Conservation (phyloP, 2,329 filamentous ascomycete genomes). For the Keithomyces neogunnii region DNA sequence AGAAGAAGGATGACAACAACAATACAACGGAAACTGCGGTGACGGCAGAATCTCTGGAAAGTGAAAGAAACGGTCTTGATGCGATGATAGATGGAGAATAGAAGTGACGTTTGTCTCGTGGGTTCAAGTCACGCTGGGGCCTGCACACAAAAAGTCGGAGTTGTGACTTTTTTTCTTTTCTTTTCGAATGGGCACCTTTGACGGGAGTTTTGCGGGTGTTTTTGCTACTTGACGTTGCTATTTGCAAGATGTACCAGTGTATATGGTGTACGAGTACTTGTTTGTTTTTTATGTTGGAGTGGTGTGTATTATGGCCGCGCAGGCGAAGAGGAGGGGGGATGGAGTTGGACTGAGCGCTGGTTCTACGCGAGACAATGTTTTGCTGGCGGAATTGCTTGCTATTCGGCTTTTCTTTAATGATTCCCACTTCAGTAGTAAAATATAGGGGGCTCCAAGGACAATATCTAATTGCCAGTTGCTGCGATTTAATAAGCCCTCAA, state of each 20-base stretch:
- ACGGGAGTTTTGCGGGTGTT: background rate
- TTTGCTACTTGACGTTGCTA: background rate
- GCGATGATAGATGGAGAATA: conserved; percentile 36
- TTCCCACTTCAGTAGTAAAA: background rate
- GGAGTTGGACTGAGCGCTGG: background rate
- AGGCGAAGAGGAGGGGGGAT: background rate
- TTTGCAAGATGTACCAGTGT: background rate
- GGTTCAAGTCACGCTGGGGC: background rate
- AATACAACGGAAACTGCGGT: conserved; percentile 20
- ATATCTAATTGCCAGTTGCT: no score
- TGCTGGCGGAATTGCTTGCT: background rate
- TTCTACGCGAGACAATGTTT: background rate
- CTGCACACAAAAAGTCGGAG: background rate
- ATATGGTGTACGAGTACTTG: conserved; percentile 1
- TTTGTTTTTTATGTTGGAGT: background rate
- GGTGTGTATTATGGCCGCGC: background rate
- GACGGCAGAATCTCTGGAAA: conserved; percentile 35
- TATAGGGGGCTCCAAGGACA: no score
- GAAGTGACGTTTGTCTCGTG: background rate
- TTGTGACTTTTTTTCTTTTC: background rate
- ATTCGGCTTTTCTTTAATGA: background rate
- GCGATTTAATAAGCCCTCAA: no score
- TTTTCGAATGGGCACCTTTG: background rate
- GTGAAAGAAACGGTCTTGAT: conserved; percentile 38
- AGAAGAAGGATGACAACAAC: conserved; percentile 21